These are phyloP conservation scores for Phytophthora hibernalis DNA, from an alignment of 352 stramenopile species.

Conservation along the genomic window DNA sequence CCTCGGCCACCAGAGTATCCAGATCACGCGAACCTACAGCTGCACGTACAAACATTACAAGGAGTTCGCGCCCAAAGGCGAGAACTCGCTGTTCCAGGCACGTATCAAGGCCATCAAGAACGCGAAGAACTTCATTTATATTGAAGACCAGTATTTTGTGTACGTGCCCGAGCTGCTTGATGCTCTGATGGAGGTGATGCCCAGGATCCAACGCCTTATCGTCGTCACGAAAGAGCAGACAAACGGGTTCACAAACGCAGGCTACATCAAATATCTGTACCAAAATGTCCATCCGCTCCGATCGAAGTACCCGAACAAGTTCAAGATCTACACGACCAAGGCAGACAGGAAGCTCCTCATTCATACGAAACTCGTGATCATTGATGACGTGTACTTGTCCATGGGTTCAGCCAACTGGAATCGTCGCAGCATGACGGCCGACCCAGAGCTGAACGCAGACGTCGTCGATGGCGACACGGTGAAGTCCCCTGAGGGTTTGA, in stretches of 20 bases:
- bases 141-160: no score
- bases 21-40: slow-evolving; percentile 63
- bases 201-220: slow-evolving; percentile 49
- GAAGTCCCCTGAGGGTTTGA: slow-evolving; percentile 25
- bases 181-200: slow-evolving; percentile 53
- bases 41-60: slow-evolving; percentile 56
- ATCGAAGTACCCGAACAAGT: background rate
- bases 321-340: slow-evolving; percentile 53
- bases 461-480: slow-evolving; percentile 43
- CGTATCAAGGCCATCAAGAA: slow-evolving; percentile 53
- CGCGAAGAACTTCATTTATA: slow-evolving; percentile 21
- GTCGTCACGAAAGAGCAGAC: slow-evolving; percentile 20
- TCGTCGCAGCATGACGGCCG: slow-evolving; percentile 55
- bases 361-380: slow-evolving; percentile 40
- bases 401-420: slow-evolving; percentile 39
- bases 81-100: slow-evolving; percentile 44
- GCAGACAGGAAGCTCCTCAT: slow-evolving; percentile 23
- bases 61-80: slow-evolving; percentile 53
- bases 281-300: no score
- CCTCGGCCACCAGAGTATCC: slow-evolving; percentile 23
- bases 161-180: slow-evolving; percentile 15
- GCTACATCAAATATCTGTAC: no score
- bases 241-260: no score
- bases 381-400: slow-evolving; percentile 18
- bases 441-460: slow-evolving; percentile 55